These are phyloP conservation scores for Patellaria atrata DNA, from an alignment of 495 filamentous ascomycete species.

Conservation along the genomic window DNA sequence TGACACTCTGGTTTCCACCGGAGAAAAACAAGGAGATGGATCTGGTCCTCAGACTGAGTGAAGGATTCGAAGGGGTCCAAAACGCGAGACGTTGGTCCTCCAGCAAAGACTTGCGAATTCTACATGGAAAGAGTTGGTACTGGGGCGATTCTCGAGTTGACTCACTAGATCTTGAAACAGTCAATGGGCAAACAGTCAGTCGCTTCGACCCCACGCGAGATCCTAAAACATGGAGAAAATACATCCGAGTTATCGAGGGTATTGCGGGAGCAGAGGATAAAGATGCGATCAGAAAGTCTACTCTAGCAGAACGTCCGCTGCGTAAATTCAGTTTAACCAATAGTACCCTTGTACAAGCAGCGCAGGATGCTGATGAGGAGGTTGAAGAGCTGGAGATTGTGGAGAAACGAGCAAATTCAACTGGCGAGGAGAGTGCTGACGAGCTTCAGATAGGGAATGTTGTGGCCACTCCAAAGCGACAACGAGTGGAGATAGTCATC, in stretches of 20 bases:
- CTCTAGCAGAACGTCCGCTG: conserved; percentile 2
- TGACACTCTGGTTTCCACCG: conserved; percentile 30
- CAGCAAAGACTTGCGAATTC: conserved; percentile 33
- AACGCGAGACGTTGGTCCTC: conserved; percentile 31
- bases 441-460: no score
- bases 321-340: no score
- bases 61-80: conserved; percentile 23
- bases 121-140: conserved; percentile 33
- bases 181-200: conserved; percentile 38
- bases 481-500: no score
- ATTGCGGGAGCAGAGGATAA: conserved; percentile 3
- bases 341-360: no score
- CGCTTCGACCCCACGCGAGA: conserved; percentile 31
- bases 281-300: conserved; percentile 3
- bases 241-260: conserved; percentile 31
- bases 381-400: no score
- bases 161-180: conserved; percentile 37
- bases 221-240: conserved; percentile 32
- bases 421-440: no score
- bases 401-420: no score
- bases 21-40: conserved; percentile 13
- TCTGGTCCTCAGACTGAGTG: conserved; percentile 20
- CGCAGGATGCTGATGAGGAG: no score
- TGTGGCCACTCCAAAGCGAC: no score
- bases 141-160: conserved; percentile 43